A percentile compares a stretch with the other conserved stretches of the same genome.
Conservation (phyloP, 192 early-diverging fungal species). For the Diversispora epigaea region DNA sequence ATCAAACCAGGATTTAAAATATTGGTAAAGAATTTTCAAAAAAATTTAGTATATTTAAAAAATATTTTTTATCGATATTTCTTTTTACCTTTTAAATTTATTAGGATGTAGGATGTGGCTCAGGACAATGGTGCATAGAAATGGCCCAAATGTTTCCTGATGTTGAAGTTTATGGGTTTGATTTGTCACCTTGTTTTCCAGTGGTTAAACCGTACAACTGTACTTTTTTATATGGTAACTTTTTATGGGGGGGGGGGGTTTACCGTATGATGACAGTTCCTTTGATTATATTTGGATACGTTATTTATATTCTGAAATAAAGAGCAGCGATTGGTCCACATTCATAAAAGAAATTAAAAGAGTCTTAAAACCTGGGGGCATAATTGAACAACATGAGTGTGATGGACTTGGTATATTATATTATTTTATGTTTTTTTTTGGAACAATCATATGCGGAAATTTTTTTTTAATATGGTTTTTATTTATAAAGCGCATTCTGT, state of each 20-base stretch:
- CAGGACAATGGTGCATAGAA: constrained; percentile 39
- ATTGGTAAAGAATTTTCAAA: neutral
- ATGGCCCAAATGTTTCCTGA: constrained; percentile 41
- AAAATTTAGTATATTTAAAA: neutral
- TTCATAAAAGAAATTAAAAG: constrained; percentile 9
- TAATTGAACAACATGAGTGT: constrained; percentile 7
- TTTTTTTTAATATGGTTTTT: neutral
- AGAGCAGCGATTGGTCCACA: neutral
- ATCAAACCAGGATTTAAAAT: constrained; percentile 5
- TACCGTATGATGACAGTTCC: constrained; percentile 1
- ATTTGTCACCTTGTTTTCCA: constrained; percentile 10
- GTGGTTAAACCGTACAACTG: constrained; percentile 8
- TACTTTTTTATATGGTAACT: neutral
- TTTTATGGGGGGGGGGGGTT: constrained; percentile 3
- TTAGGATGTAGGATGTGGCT: constrained; percentile 44
- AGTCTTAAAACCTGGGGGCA: constrained; percentile 15
- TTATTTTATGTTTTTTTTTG: neutral
- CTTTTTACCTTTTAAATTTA: neutral
- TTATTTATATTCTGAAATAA: neutral
- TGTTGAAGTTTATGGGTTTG: constrained; percentile 35
- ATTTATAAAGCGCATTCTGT: neutral
- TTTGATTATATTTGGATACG: constrained; percentile 19
- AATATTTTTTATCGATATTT: neutral
- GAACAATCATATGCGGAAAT: neutral
- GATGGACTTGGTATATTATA: constrained; percentile 6